Conservation (phyloP, 179 eudicot genomes). For the Beta corolliflora region DNA sequence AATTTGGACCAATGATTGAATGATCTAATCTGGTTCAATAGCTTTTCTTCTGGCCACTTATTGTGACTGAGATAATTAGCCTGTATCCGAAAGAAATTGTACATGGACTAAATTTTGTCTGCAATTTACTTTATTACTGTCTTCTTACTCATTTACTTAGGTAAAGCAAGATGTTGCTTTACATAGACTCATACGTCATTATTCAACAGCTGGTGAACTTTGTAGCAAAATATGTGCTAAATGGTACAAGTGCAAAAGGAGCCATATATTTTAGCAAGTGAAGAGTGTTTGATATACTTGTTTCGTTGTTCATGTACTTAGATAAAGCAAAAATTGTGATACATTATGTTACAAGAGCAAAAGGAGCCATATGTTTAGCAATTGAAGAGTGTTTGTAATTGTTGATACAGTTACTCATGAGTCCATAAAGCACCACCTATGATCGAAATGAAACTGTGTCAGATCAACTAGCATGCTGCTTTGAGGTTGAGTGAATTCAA, state of each 20-base stretch:
- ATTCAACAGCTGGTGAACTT: not conserved
- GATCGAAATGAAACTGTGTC: not conserved
- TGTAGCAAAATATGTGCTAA: not conserved
- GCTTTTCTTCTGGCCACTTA: not conserved
- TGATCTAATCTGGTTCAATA: not conserved
- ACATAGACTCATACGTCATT: not conserved
- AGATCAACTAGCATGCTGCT: not conserved
- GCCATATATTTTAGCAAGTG: too few relatives aligned
- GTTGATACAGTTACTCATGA: not conserved
- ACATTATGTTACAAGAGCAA: too few relatives aligned
- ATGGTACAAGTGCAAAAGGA: too few relatives aligned
- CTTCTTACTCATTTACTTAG: not conserved
- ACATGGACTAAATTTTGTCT: not conserved
- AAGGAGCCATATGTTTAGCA: not conserved
- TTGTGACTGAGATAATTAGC: not conserved
- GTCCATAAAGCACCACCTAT: not conserved
- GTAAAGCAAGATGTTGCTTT: not conserved
- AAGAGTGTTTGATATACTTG: too few relatives aligned
- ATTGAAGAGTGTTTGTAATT: not conserved
- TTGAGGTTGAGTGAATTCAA: not conserved
- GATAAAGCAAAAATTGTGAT: too few relatives aligned
- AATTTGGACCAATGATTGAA: not conserved
- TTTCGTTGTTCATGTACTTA: too few relatives aligned
- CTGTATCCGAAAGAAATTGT: not conserved
- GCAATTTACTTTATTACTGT: not conserved